phyloP scores from a whole-genome alignment of 345 rosid species.

The Conringia planisiliqua region DNA sequence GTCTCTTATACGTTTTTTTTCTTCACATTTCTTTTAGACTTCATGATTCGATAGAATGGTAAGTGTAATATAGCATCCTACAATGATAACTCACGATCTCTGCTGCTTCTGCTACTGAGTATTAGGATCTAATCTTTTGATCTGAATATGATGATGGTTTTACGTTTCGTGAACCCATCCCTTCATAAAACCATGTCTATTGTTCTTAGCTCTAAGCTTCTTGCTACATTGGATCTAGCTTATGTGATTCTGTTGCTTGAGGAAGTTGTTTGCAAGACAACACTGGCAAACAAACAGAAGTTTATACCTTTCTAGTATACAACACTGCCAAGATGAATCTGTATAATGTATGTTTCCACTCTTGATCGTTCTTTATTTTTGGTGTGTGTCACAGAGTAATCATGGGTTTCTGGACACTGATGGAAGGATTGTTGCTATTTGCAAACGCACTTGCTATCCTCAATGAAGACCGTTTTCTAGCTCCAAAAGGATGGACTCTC shows the following conservation, averaged over 20 bases:
- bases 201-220: not conserved
- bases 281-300: not conserved
- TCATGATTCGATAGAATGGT: not conserved
- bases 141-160: not conserved
- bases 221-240: not conserved
- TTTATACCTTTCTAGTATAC: not conserved
- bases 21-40: not conserved
- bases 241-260: not conserved
- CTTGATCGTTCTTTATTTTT: not conserved
- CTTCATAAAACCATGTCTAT: not conserved
- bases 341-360: no score
- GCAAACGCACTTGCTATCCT: constrained; percentile 56
- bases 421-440: constrained; percentile 46
- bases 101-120: not conserved
- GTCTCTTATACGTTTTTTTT: not conserved
- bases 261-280: not conserved
- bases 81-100: not conserved
- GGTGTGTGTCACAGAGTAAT: not conserved
- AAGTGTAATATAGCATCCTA: not conserved
- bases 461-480: constrained; percentile 56
- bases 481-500: constrained; percentile 54
- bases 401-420: constrained; percentile 53
- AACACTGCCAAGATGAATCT: no score
- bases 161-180: not conserved
- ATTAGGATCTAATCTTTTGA: not conserved